Percentiles rank a stretch among this genome's conserved stretches.
phyloP scores from a whole-genome alignment of 2,329 filamentous ascomycete genomes.

The Trichoderma semiorbis region DNA sequence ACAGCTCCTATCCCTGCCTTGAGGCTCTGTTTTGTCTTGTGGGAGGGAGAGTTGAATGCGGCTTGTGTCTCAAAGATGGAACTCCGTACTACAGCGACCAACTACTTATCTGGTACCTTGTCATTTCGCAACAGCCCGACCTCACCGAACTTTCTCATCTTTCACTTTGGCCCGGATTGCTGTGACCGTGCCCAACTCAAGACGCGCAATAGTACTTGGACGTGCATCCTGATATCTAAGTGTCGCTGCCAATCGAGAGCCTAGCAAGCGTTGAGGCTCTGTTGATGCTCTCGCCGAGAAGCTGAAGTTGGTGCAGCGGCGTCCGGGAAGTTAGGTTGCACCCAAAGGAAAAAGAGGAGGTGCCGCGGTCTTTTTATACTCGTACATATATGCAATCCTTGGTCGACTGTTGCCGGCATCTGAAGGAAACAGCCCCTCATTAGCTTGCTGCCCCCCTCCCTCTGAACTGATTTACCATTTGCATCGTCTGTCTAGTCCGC shows the following conservation, averaged over 20 bases:
- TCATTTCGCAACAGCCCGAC: neutral
- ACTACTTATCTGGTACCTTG: neutral
- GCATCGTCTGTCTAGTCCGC: neutral
- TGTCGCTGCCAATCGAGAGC: neutral
- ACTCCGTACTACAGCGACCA: neutral
- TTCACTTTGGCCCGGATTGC: neutral
- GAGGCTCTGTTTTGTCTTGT: neutral
- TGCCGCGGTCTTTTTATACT: neutral
- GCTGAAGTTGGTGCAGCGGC: neutral
- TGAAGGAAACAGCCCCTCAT: neutral
- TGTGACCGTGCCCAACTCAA: neutral
- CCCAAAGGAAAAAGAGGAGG: neutral
- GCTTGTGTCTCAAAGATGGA: neutral
- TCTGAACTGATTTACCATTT: neutral
- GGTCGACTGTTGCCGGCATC: neutral
- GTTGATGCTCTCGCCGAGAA: neutral
- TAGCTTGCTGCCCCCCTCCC: neutral
- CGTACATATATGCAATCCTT: neutral
- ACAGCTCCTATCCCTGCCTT: neutral
- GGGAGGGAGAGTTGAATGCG: neutral
- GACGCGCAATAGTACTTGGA: neutral
- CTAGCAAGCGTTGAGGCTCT: neutral
- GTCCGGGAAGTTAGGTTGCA: neutral
- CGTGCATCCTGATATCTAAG: neutral
- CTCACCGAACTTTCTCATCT: neutral